Conservation (phyloP, 78 protist species). For the Speleostelium caveatum region DNA sequence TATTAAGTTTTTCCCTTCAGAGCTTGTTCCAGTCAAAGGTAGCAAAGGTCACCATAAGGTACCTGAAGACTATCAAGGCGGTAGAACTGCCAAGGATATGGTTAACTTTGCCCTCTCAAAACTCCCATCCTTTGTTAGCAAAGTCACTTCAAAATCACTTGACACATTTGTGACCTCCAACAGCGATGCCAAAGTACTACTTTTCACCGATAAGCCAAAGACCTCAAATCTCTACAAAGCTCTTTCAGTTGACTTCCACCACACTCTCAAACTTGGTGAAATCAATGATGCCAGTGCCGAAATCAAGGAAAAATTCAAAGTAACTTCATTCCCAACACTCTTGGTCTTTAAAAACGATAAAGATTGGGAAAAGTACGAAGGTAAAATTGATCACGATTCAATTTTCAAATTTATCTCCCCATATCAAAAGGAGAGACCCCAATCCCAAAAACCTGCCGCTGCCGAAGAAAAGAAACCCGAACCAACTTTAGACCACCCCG, state of each 20-base stretch:
- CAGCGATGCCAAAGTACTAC: constrained; percentile 51
- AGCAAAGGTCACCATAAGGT: constrained; percentile 40
- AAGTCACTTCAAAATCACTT: constrained; percentile 13
- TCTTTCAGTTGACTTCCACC: constrained; percentile 73
- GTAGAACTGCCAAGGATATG: constrained; percentile 49
- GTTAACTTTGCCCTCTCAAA: constrained; percentile 5
- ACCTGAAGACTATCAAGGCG: constrained; percentile 78
- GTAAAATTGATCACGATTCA: constrained; percentile 37
- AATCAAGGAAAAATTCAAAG: constrained; percentile 4
- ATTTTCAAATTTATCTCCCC: constrained; percentile 6
- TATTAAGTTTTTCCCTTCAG: constrained; percentile 68
- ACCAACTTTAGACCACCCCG: constrained; percentile 26
- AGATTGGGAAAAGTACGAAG: constrained; percentile 9
- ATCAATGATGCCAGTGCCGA: background rate
- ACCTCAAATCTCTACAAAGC: constrained; percentile 80
- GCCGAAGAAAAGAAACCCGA: background rate
- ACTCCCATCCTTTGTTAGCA: constrained; percentile 28
- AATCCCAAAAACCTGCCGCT: constrained; percentile 6
- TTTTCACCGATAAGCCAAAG: constrained; percentile 71
- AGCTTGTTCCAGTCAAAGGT: constrained; percentile 14
- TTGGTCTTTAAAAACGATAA: constrained; percentile 36
- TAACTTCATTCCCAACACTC: constrained; percentile 27
- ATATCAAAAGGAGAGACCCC: background rate
- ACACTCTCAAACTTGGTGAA: constrained; percentile 53
- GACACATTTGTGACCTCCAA: constrained; percentile 15